Percentiles rank a stretch among this genome's conserved stretches.
phyloP scores from a whole-genome alignment of 768 basidiomycete genomes.

The Termitomyces sp. region DNA sequence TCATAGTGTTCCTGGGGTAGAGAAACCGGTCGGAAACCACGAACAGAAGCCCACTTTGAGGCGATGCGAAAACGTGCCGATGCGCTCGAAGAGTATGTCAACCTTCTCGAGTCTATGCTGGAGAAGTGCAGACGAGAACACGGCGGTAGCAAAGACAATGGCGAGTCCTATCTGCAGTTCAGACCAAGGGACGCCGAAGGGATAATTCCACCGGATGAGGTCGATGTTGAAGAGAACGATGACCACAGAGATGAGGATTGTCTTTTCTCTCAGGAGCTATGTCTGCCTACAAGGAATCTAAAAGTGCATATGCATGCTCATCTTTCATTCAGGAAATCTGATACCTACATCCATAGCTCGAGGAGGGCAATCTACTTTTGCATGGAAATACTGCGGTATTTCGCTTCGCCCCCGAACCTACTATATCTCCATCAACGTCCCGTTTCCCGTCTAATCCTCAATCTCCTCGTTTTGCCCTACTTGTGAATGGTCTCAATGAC shows the following conservation, averaged over 20 bases:
- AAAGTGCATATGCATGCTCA: slow-evolving; percentile 22
- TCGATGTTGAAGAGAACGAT: slow-evolving; percentile 14
- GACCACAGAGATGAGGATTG: slow-evolving; percentile 20
- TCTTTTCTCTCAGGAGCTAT: slow-evolving; percentile 29
- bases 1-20: slow-evolving; percentile 38
- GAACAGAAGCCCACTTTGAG: slow-evolving; percentile 41
- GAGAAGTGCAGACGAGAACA: slow-evolving; percentile 36
- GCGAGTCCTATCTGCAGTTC: slow-evolving; percentile 23
- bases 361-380: slow-evolving; percentile 33
- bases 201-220: slow-evolving; percentile 15
- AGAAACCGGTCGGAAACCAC: slow-evolving; percentile 33
- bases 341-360: slow-evolving; percentile 21
- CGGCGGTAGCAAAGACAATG: slow-evolving; percentile 20
- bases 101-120: slow-evolving; percentile 34
- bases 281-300: slow-evolving; percentile 31
- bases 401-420: slow-evolving; percentile 26
- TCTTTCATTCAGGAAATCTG: neutral
- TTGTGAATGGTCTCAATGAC: slow-evolving; percentile 33
- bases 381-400: slow-evolving; percentile 40
- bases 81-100: slow-evolving; percentile 32
- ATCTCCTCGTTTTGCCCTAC: slow-evolving; percentile 32
- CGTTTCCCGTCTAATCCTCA: slow-evolving; percentile 34
- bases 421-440: slow-evolving; percentile 17
- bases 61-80: slow-evolving; percentile 35
- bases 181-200: slow-evolving; percentile 21